Base-by-base conservation (phyloP, 352 stramenopile species). In the Pythium apleroticum region DNA sequence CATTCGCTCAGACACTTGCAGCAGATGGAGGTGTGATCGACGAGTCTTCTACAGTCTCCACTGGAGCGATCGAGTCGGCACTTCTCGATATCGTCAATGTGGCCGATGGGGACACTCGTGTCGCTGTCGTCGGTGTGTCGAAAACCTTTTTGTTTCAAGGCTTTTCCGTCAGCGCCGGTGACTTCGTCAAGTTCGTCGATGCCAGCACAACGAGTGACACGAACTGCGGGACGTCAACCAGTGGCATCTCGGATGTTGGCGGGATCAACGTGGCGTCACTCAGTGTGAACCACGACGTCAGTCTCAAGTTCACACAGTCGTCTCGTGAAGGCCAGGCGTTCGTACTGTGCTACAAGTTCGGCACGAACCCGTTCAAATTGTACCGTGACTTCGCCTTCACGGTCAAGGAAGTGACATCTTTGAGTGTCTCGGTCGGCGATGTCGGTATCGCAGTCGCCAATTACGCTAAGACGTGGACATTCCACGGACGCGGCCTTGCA, bases 141-240 rank as follows among this genome's bases (percentile, higher is more conserved):
- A 91, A 89, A 52, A 60, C 8, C 9, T 89, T 91, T 55, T 15
- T 25, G 1, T 88, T 89, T 41, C 57, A 83, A 28, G 82, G 82
- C 22, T 70, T 67, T 24, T 65, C 68, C 25, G 56, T 89, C 12
- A 65, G 62, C 10, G 17, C 50, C n/a, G 61, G 60, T 8, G 82
- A 91, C 37, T 61, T 84, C 0, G 53, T 91, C 20, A 91, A 91
- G 28, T 91, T 89, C 31, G 75, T 91, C 2, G 80, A 89, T 58
- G 49, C 65, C 3, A 86, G 66, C 24, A 89, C 82, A 1, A 77
- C 66, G 3, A 86, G 69, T 31, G 82, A 89, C 25, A 31, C 58
- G 2, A 89, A 91, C 46, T 91, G 82, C 30, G 82, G 80, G 0
- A 57, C 25, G 3, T 62, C 71, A 1, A 76, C 58, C 1, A 67